These are phyloP conservation scores for Lachancea mirantina DNA, from an alignment of 805 yeast genomes.

Conservation along the genomic window DNA sequence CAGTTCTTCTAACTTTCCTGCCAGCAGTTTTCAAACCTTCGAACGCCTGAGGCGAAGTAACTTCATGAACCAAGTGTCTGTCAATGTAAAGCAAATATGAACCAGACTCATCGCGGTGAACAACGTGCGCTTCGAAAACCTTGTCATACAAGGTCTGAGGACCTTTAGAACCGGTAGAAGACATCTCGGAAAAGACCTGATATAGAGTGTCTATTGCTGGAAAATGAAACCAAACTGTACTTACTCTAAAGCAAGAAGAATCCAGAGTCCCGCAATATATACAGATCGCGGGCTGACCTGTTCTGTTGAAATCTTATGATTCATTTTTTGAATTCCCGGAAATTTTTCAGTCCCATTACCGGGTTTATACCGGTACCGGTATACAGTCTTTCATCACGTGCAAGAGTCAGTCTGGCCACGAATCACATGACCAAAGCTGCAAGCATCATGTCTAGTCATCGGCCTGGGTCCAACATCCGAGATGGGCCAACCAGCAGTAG, in stretches of 20 bases:
- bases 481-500: slow-evolving; percentile 18
- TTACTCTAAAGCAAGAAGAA: no score
- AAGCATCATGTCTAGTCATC: no score
- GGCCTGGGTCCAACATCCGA: slow-evolving; percentile 30
- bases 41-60: slow-evolving; percentile 98
- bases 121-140: slow-evolving; percentile 91
- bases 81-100: slow-evolving; percentile 86
- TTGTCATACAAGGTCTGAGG: slow-evolving; percentile 88
- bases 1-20: slow-evolving; percentile 82
- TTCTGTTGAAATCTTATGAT: no score
- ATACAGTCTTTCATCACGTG: no score
- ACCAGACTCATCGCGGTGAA: slow-evolving; percentile 81
- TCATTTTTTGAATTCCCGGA: no score
- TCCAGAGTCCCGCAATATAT: no score
- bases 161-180: slow-evolving; percentile 24
- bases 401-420: no score
- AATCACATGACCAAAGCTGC: no score
- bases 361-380: no score
- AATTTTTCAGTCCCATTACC: no score
- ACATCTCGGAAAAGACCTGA: slow-evolving; percentile 2
- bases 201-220: neutral
- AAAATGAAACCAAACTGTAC: no score
- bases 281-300: no score
- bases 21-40: slow-evolving; percentile 89
- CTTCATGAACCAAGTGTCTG: slow-evolving; percentile 97